Evolutionary conservation across 257 asterid genomes (phyloP).

Genomic region (Ballota nigra): DNA sequence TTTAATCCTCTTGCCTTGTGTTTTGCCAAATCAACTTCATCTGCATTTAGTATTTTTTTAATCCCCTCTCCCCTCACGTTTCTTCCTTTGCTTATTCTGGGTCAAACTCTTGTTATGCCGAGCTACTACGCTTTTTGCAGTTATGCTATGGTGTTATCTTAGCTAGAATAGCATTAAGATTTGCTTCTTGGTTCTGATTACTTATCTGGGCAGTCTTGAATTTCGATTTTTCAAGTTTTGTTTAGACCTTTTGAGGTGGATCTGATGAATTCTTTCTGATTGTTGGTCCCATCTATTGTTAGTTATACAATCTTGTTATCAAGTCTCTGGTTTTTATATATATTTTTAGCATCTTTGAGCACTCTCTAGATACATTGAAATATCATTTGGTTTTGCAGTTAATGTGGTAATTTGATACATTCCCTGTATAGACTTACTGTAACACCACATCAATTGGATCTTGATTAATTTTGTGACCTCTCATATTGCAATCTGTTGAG

Average conservation of each 20-base stretch:
- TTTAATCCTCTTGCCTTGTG: background rate
- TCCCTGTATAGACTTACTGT: conserved; percentile 3
- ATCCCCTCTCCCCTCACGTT: background rate
- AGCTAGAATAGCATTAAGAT: background rate
- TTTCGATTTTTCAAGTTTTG: background rate
- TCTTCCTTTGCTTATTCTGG: background rate
- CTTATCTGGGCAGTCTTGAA: conserved; percentile 2
- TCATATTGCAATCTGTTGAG: conserved; percentile 5
- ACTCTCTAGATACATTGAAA: background rate
- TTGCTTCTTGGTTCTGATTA: conserved; percentile 15
- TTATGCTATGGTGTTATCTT: background rate
- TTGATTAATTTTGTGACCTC: conserved; percentile 21
- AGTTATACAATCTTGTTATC: conserved; percentile 1
- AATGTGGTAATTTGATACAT: conserved; percentile 9
- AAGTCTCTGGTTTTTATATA: background rate
- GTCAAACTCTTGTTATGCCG: background rate
- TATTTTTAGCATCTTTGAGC: background rate
- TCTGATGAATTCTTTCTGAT: background rate
- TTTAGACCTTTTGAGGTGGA: background rate
- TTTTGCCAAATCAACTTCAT: conserved; percentile 18
- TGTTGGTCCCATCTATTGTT: background rate
- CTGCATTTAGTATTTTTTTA: background rate
- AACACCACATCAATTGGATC: conserved; percentile 13
- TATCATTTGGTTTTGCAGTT: background rate
- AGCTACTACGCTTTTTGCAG: background rate